Base-by-base conservation (phyloP, 2,329 filamentous ascomycete species). In the Aureobasidium namibiae region DNA sequence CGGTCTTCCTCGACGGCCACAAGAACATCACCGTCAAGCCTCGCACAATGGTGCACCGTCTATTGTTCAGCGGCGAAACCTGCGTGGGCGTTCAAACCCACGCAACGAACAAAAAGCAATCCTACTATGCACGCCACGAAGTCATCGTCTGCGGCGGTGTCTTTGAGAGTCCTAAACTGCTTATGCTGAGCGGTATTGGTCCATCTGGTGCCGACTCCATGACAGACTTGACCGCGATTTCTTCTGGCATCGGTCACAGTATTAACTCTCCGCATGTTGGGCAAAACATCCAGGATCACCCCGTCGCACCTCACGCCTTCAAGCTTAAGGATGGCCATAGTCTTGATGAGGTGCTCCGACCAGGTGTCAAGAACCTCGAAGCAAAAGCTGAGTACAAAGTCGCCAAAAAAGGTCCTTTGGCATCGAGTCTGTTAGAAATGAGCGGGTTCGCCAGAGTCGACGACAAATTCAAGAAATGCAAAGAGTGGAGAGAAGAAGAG, bases 361-460 rank as follows among this genome's bases (percentile, higher is more conserved):
- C 67, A 7, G 73, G 73, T 41, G 59, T 69, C 26, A 65, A 66
- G 56, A 66, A 72, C 24, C 66, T 70, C 53, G 26, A 57, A 7
- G 59, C 54, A 14, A 41, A 60, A 8, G 36, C 31, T 8, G 36
- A 65, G 33, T 66, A 64, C 60, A 53, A 62, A 16, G 44, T 46
- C 10, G 52, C 63, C 38, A 54, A 34, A 23, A 64, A 63, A 1
- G 64, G 65, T 11, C 62, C 64, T 2, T 44, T 65, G 36, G 42
- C 72, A 24, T 75, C 71, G n/a, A 74, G 72, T 8, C 68, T 79
- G 14, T 72, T 80, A 8, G 77, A 80, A 56, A 56, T 86, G 29
- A 76, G 82, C 7, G 82, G 79, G 1, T 79, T 86, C 56, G 82
- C 79, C 16, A 77, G 78, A 18, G 82, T 84, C 54, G 82, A 85